A percentile compares a stretch with the other conserved stretches of the same genome.
phyloP scores from a whole-genome alignment of 768 basidiomycete genomes.

The Sutorius australiensis region DNA sequence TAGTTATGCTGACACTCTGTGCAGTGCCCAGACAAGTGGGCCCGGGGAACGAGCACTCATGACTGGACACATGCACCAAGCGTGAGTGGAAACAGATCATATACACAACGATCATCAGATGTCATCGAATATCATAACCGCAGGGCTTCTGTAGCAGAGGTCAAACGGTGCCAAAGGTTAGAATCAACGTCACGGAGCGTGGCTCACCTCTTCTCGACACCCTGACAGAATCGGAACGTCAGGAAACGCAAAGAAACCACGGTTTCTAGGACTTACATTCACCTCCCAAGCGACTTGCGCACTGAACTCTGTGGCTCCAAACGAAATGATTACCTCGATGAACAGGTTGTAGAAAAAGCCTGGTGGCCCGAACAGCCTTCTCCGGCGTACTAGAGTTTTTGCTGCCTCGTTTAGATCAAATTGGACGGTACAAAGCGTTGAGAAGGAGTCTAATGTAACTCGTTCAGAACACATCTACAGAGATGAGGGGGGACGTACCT shows the following conservation, averaged over 20 bases:
- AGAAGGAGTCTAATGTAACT: conserved; percentile 6
- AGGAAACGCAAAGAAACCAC: background rate
- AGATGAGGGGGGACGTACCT: background rate
- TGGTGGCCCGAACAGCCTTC: background rate
- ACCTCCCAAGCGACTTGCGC: conserved; percentile 13
- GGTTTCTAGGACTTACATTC: conserved; percentile 1
- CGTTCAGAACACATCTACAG: background rate
- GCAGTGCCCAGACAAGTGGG: background rate
- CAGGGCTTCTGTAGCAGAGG: background rate
- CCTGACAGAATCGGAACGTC: background rate
- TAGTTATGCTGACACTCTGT: background rate
- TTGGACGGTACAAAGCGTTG: conserved; percentile 9
- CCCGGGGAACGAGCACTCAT: background rate
- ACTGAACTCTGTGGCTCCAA: conserved; percentile 26
- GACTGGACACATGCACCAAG: background rate
- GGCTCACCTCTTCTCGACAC: conserved; percentile 7
- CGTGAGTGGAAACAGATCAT: background rate
- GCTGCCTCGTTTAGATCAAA: conserved; percentile 7
- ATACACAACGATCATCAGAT: background rate
- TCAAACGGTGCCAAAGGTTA: background rate
- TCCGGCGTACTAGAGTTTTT: background rate
- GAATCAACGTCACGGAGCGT: too few relatives aligned
- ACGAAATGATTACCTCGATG: conserved; percentile 11
- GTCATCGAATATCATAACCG: conserved; percentile 4
- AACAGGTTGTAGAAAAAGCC: conserved; percentile 5